Evolutionary conservation across 768 basidiomycete genomes (phyloP).

Genomic region (Kwoniella europaea): DNA sequence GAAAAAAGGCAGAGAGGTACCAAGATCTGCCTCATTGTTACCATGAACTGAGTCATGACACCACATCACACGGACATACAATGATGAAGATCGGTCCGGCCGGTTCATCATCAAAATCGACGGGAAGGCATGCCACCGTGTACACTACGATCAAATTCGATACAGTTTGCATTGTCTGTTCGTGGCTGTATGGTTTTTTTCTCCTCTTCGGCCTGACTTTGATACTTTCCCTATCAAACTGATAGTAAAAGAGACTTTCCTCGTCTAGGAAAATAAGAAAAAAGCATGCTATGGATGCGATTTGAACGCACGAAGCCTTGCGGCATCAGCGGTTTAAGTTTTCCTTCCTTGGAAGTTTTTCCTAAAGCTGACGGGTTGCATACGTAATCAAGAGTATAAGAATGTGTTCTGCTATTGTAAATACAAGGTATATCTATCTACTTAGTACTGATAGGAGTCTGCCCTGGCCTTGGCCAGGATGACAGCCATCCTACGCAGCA

Average conservation of each 20-base stretch:
- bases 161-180: background rate
- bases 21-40: background rate
- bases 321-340: conserved; percentile 2
- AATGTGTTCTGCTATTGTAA: too few species aligned
- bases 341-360: background rate
- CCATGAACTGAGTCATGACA: background rate
- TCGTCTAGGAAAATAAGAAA: background rate
- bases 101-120: background rate
- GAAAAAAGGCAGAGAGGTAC: background rate
- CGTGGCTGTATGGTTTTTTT: background rate
- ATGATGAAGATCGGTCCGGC: background rate
- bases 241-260: background rate
- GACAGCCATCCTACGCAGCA: too few species aligned
- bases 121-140: background rate
- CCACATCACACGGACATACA: background rate
- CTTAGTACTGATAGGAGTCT: too few species aligned
- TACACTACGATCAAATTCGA: background rate
- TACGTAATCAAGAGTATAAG: too few species aligned
- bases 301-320: conserved; percentile 30
- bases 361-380: conserved; percentile 22
- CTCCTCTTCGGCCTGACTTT: background rate
- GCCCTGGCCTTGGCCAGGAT: too few species aligned
- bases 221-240: background rate
- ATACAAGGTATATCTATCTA: too few species aligned
- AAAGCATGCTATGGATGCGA: conserved; percentile 18